Base-by-base conservation (phyloP, 768 basidiomycete species). In the Pholiota microspora region DNA sequence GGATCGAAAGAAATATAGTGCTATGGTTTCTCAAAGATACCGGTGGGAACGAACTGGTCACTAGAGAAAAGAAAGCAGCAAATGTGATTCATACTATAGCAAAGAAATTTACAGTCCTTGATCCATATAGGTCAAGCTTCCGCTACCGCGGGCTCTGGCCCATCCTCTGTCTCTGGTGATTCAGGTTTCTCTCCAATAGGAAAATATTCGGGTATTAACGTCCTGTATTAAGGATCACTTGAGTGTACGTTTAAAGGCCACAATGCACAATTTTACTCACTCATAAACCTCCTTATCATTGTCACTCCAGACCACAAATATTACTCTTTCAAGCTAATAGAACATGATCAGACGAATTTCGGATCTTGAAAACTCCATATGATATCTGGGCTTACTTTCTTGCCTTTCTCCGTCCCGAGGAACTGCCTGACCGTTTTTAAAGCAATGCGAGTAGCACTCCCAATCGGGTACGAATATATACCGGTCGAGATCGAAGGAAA, bases 401-500 rank as follows among this genome's bases (percentile, higher is more conserved):
- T 67, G 4, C 78, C 84, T 5, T 65, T 65, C 21, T 81, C 74
- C 3, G 78, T 73, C 21, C 89, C 86, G 35, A 84, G 65, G 51
- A 83, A 84, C 28, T 75, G 67, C 47, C 89, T 77, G 12, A 78
- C 81, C 24, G 77, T 74, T 24, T 77, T 70, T 50, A 92, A 67
- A 2, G 91, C 90, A 49, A 93, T 77, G 27, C 79, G 79, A 0
- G 92, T 85, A 0, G 91, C 92, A 59, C 82, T 83, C 40, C 71
- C 69, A 42, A 90, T 83, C 1, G 91, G 92, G 68, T 92, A 93
- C 2, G 85, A 80, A 57, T 90, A 94, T 13, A 90, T 73, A 0
- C 80, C 92, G 0, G 90, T 92, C 3, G 91, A 92, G 48, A 94
- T 82, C 4, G 83, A 85, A 4, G 87, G 86, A 60, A 93, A 92